Percentiles rank a stretch among this genome's conserved stretches.
These are phyloP conservation scores for Rhodofomes roseus DNA, from an alignment of 1,284 basidiomycete genomes.

Conservation along the genomic window DNA sequence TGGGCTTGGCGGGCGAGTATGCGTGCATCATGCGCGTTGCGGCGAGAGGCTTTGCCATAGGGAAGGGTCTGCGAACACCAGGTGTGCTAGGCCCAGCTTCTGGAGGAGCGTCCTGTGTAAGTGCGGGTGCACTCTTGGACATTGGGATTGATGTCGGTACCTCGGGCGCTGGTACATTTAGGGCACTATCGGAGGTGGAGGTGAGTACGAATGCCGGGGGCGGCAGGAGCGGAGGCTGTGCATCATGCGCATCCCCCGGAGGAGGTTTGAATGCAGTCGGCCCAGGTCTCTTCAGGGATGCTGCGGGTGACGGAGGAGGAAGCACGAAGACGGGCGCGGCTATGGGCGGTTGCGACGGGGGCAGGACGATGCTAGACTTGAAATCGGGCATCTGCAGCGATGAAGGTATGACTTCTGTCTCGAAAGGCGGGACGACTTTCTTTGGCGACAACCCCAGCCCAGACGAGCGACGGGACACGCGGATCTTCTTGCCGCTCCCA, in stretches of 20 bases:
- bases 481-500: constrained; percentile 36
- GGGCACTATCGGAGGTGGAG: constrained; percentile 1
- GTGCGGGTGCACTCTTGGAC: constrained; percentile 6
- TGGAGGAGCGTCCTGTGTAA: constrained; percentile 5
- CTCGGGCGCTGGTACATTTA: constrained; percentile 1
- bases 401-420: constrained; percentile 56
- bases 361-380: constrained; percentile 22
- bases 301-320: constrained; percentile 65
- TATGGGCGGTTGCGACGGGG: constrained; percentile 15
- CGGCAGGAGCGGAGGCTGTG: constrained; percentile 14
- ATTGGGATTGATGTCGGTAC: constrained; percentile 8
- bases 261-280: constrained; percentile 9
- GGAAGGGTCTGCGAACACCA: constrained; percentile 44
- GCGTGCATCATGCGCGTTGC: constrained; percentile 68
- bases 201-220: constrained; percentile 4
- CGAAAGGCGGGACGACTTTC: constrained; percentile 50
- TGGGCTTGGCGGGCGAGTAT: constrained; percentile 73
- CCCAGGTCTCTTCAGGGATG: constrained; percentile 33
- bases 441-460: constrained; percentile 24
- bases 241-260: constrained; percentile 4
- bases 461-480: constrained; percentile 44
- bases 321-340: constrained; percentile 65
- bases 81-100: constrained; percentile 17
- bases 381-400: constrained; percentile 19
- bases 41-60: constrained; percentile 64